Base-by-base conservation (phyloP, 2,329 filamentous ascomycete genomes). In the Elsinoe necatrix region DNA sequence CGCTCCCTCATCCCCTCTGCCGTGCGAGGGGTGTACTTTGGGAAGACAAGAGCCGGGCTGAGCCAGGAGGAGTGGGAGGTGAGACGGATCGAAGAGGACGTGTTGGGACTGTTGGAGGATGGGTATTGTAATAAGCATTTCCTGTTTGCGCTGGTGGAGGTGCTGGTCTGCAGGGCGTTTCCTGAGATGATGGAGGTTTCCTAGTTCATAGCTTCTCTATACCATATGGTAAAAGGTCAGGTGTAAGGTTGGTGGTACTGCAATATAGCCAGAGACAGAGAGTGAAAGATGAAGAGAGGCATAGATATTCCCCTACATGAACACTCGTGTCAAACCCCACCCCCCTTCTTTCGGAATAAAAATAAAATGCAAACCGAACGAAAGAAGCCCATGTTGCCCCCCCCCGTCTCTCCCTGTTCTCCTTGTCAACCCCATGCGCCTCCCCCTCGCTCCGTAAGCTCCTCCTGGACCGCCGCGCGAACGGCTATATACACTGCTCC, bases 101-200 rank as follows among this genome's bases (percentile, higher is more conserved):
- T 90, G 45, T 76, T 97, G 47, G 82, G 86, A 64, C 76, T 91
- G 35, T 85, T 95, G 62, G 81, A 80, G 14, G 90, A 96, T 71
- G 77, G 80, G 54, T 95, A 95, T 72, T 86, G 90, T 72, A 98
- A 98, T 73, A 95, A 91, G 73, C 90, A 96, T 72, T 75, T 97
- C 29, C 75, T 95, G 63, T 95, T 95, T 67, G 78, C 82, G 43
- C 77, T 93, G 48, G 73, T 97, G 31, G 93, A 98, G 72, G 72
- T 92, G 58, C 69, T 95, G 1, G 75, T 96, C n/a, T 80, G 89
- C 57, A 82, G 86, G 61, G 71, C 97, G 60, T 81, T 95, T 67
- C 93, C 93, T 3, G 93, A 98, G 73, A 69, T 97, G 64, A 78
- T 18, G 37, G 42, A 55, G 54, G n/a, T 31, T 29, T 9, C 16